phyloP scores from a whole-genome alignment of 306 rosid species.

The Vachellia pachyceras region DNA sequence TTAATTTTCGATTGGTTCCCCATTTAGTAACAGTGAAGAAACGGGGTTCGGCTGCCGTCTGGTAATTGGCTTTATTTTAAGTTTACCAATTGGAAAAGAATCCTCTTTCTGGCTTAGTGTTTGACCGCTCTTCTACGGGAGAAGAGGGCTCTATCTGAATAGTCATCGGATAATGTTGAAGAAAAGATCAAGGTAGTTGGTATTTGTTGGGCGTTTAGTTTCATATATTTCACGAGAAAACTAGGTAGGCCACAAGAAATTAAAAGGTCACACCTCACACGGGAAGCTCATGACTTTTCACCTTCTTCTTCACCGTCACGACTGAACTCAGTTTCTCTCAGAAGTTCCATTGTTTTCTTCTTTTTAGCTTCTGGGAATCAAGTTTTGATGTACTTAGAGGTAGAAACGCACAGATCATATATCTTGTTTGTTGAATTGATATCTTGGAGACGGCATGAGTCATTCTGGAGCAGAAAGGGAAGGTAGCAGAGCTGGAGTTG shows the following conservation, averaged over 20 bases:
- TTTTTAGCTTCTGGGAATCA: constrained; percentile 11
- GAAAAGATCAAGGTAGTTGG: constrained; percentile 24
- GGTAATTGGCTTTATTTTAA: no score
- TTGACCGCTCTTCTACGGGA: constrained; percentile 16
- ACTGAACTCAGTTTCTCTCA: constrained; percentile 21
- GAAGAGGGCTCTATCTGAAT: not conserved
- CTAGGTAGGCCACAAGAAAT: constrained; percentile 46
- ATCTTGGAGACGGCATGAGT: constrained; percentile 45
- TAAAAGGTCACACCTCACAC: constrained; percentile 22
- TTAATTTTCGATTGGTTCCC: constrained; percentile 26
- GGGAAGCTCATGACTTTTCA: constrained; percentile 46
- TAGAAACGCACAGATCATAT: constrained; percentile 32
- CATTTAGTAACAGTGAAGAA: constrained; percentile 3
- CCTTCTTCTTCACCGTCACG: constrained; percentile 36
- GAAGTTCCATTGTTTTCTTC: constrained; percentile 21
- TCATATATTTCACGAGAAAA: constrained; percentile 52
- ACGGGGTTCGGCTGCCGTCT: not conserved
- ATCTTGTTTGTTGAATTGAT: constrained; percentile 32
- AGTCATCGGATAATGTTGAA: constrained; percentile 18
- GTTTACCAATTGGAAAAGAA: not conserved
- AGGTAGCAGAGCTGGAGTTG: constrained; percentile 48
- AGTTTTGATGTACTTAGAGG: constrained; percentile 35
- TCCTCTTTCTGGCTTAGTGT: constrained; percentile 15
- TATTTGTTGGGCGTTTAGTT: constrained; percentile 37
- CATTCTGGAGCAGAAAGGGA: constrained; percentile 48